phyloP scores from a whole-genome alignment of 1,284 basidiomycete genomes.

The Boletus subluridellus region DNA sequence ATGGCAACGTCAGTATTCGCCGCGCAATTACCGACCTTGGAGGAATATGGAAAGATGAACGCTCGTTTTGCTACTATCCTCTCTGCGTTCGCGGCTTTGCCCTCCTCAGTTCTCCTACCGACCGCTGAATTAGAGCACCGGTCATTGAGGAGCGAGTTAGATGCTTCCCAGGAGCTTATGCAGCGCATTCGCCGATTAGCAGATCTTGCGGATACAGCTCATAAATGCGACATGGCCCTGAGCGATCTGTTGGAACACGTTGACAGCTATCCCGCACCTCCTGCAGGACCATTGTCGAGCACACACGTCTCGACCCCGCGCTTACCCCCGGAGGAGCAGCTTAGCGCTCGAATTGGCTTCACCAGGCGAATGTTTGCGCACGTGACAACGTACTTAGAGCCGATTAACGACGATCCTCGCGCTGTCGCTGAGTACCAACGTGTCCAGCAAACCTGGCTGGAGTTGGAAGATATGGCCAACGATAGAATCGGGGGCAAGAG shows the following conservation, averaged over 20 bases:
- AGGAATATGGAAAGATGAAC: conserved; percentile 44
- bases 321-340: conserved; percentile 59
- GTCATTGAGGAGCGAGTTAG: conserved; percentile 58
- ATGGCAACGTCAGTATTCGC: conserved; percentile 36
- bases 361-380: conserved; percentile 50
- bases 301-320: conserved; percentile 42
- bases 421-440: conserved; percentile 57
- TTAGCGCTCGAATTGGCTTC: conserved; percentile 58
- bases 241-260: conserved; percentile 80
- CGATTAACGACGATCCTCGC: conserved; percentile 54
- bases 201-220: conserved; percentile 46
- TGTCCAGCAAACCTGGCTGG: conserved; percentile 71
- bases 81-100: conserved; percentile 48
- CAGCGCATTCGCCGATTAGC: conserved; percentile 52
- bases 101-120: conserved; percentile 40
- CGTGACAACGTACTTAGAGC: conserved; percentile 41
- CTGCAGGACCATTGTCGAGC: conserved; percentile 51
- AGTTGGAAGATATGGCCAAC: conserved; percentile 73
- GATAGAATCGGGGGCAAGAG: conserved; percentile 59
- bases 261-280: conserved; percentile 66
- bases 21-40: conserved; percentile 49
- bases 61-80: conserved; percentile 46
- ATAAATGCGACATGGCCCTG: conserved; percentile 64
- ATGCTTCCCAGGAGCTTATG: conserved; percentile 49
- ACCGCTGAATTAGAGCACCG: conserved; percentile 53